phyloP scores from a whole-genome alignment of 352 stramenopile genomes.

The Pythium aristosporum region DNA sequence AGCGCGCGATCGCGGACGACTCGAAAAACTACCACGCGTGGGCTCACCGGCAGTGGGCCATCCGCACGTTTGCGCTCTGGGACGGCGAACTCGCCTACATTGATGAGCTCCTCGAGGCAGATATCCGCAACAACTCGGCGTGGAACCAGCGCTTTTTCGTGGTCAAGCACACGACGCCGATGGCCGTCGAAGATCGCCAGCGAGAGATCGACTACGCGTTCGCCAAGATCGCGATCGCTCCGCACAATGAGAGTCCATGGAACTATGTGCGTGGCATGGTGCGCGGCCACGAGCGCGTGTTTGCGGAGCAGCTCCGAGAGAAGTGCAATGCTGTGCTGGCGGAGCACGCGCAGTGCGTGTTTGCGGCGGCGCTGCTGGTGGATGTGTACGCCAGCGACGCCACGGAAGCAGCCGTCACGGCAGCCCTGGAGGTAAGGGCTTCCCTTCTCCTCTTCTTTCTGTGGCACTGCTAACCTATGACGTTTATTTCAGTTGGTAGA shows the following conservation, averaged over 20 bases:
- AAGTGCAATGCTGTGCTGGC: constrained; percentile 45
- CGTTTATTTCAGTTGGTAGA: constrained; percentile 46
- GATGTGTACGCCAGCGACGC: constrained; percentile 64
- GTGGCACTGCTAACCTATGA: background rate
- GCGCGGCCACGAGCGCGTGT: constrained; percentile 45
- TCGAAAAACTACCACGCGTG: constrained; percentile 99
- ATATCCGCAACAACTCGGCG: constrained; percentile 97
- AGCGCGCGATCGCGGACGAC: constrained; percentile 92
- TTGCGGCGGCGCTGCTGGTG: constrained; percentile 67
- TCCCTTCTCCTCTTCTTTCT: background rate
- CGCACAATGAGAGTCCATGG: constrained; percentile 92
- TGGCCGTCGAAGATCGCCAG: constrained; percentile 40
- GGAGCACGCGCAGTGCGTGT: constrained; percentile 56
- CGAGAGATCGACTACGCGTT: constrained; percentile 79
- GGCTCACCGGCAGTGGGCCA: constrained; percentile 95
- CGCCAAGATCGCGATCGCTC: constrained; percentile 56
- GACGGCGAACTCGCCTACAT: constrained; percentile 92
- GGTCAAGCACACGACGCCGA: constrained; percentile 48
- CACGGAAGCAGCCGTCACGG: constrained; percentile 38
- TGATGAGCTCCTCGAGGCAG: constrained; percentile 84
- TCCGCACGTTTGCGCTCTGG: constrained; percentile 89
- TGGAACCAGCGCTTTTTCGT: constrained; percentile 91
- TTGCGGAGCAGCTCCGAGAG: constrained; percentile 37
- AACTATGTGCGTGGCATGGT: constrained; percentile 87
- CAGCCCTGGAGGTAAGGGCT: constrained; percentile 37